These are phyloP conservation scores for Didymella lethalis DNA, from an alignment of 2,329 filamentous ascomycete species.

Conservation along the genomic window DNA sequence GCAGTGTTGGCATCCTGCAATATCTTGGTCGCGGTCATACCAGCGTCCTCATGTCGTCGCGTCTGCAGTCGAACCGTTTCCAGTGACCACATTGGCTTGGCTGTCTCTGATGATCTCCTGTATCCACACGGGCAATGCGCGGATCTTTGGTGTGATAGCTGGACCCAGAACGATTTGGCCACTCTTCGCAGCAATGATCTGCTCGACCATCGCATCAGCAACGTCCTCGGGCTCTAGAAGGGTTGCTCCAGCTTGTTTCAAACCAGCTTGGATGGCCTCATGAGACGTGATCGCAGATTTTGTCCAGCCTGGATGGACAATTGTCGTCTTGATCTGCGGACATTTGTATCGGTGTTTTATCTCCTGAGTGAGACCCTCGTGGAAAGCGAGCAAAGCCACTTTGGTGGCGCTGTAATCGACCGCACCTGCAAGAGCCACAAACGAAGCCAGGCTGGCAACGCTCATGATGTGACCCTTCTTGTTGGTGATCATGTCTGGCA, in stretches of 20 bases:
- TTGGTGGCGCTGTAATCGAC: conserved; percentile 50
- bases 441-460: conserved; percentile 48
- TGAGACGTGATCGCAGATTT: conserved; percentile 50
- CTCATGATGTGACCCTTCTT: conserved; percentile 50
- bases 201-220: conserved; percentile 54
- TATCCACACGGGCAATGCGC: conserved; percentile 45
- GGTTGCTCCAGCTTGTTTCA: conserved; percentile 42
- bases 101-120: conserved; percentile 46
- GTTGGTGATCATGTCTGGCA: conserved; percentile 49
- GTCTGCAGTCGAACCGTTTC: conserved; percentile 36
- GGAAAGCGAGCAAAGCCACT: conserved; percentile 43
- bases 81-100: conserved; percentile 40
- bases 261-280: conserved; percentile 36
- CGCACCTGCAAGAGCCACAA: conserved; percentile 41
- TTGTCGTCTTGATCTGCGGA: conserved; percentile 54
- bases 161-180: conserved; percentile 54
- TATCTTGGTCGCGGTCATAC: too few species aligned
- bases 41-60: neutral
- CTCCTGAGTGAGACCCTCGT: conserved; percentile 51
- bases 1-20: neutral
- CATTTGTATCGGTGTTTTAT: conserved; percentile 54
- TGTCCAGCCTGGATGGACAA: conserved; percentile 55
- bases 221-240: conserved; percentile 53
- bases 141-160: conserved; percentile 31
- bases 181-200: conserved; percentile 53